Evolutionary conservation across 169 alveolate species (phyloP).

Genomic region (Plasmodium coatneyi): DNA sequence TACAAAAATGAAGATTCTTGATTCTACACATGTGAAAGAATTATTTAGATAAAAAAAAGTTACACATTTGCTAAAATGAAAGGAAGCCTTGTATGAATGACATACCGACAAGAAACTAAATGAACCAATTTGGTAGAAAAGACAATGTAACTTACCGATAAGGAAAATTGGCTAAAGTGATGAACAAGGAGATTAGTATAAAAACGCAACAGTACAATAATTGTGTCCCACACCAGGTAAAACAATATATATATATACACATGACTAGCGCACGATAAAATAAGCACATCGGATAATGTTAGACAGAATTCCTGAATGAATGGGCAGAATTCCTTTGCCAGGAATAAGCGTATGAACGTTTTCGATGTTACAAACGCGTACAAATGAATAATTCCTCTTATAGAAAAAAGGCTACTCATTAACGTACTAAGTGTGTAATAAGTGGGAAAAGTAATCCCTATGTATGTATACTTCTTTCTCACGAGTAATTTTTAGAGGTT

Average conservation of each 20-base stretch:
- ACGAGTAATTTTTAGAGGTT: neutral
- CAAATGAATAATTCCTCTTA: neutral
- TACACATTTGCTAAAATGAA: neutral
- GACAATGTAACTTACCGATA: neutral
- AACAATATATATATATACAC: neutral
- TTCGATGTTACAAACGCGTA: neutral
- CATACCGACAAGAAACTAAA: neutral
- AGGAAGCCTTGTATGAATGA: neutral
- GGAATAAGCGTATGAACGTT: neutral
- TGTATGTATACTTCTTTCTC: neutral
- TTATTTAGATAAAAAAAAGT: neutral
- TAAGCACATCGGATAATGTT: neutral
- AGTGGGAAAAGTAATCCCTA: neutral
- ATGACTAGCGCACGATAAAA: neutral
- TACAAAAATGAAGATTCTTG: neutral
- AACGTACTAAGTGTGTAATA: neutral
- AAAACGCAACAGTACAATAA: neutral
- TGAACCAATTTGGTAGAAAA: neutral
- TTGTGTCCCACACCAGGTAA: neutral
- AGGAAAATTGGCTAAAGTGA: neutral
- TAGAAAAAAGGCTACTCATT: neutral
- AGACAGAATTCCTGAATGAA: neutral
- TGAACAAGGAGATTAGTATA: neutral
- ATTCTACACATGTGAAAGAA: neutral
- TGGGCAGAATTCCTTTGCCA: neutral